phyloP scores from a whole-genome alignment of 2,329 filamentous ascomycete species.

The Pseudofabraea citricarpa region DNA sequence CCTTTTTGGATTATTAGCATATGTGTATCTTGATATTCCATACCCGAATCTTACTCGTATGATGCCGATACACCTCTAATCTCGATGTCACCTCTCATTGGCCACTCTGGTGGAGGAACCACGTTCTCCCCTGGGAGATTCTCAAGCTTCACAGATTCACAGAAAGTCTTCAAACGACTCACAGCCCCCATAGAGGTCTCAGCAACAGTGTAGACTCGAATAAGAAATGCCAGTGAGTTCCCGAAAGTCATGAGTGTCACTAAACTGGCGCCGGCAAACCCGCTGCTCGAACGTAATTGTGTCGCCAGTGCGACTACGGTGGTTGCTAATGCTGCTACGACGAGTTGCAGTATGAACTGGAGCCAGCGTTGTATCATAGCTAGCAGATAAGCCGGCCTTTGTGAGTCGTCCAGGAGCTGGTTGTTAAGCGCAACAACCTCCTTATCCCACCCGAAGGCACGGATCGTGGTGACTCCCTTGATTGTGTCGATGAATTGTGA shows the following conservation, averaged over 20 bases:
- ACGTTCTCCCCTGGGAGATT: constrained; percentile 23
- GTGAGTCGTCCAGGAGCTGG: constrained; percentile 44
- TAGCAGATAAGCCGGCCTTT: constrained; percentile 51
- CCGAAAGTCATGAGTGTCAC: constrained; percentile 4
- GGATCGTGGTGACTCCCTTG: constrained; percentile 36
- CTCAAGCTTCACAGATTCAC: constrained; percentile 35
- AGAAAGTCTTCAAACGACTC: constrained; percentile 47
- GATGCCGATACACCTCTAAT: neutral
- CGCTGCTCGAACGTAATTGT: neutral
- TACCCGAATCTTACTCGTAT: neutral
- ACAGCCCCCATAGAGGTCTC: constrained; percentile 54
- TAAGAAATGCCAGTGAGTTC: neutral
- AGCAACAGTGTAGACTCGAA: constrained; percentile 44
- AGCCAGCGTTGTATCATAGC: constrained; percentile 53
- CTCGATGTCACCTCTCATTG: neutral
- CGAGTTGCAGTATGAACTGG: constrained; percentile 44
- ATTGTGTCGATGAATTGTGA: constrained; percentile 41
- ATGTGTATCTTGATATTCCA: neutral
- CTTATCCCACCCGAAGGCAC: constrained; percentile 39
- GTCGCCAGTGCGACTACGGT: constrained; percentile 3
- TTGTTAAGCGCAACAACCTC: neutral
- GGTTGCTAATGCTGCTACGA: constrained; percentile 10
- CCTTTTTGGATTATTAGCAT: neutral
- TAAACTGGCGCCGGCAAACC: neutral
- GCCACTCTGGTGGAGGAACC: constrained; percentile 16